These are phyloP conservation scores for Vitis rotundifolia DNA, from an alignment of 164 flowering plant species.

Conservation along the genomic window DNA sequence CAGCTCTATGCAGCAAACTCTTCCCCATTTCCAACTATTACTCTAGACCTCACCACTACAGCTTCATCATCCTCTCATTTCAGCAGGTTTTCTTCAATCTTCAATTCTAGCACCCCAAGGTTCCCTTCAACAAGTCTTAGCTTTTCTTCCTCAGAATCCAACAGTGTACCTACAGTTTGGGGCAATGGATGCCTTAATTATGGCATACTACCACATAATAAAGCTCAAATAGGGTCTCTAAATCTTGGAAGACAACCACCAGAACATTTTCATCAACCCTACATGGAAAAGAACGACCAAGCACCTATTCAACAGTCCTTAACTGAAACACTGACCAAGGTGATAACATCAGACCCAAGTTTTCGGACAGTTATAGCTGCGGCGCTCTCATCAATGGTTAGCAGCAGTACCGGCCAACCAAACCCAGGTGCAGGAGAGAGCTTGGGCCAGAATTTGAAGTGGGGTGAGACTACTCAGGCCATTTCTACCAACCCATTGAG, in stretches of 20 bases:
- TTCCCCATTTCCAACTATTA: conserved; percentile 42
- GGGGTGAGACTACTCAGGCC: conserved; percentile 1
- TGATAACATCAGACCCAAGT: conserved; percentile 42
- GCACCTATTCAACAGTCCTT: conserved; percentile 24
- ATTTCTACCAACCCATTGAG: conserved; percentile 5
- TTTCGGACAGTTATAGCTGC: conserved; percentile 45
- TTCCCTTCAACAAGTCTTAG: conserved; percentile 24
- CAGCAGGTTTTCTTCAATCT: conserved; percentile 23
- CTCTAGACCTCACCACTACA: conserved; percentile 49
- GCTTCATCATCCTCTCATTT: conserved; percentile 15
- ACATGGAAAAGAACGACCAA: conserved; percentile 12
- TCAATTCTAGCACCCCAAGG: conserved; percentile 9
- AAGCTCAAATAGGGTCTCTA: not conserved
- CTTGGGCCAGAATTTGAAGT: conserved; percentile 14
- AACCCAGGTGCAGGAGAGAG: conserved; percentile 4
- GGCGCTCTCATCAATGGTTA: conserved; percentile 39
- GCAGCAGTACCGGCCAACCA: not conserved
- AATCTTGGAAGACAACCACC: conserved; percentile 9
- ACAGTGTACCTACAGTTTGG: conserved; percentile 23
- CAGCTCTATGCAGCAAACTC: conserved; percentile 25
- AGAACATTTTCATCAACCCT: conserved; percentile 10
- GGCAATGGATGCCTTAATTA: conserved; percentile 12
- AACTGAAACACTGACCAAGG: conserved; percentile 49
- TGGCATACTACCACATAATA: conserved; percentile 10
- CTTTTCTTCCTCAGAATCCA: conserved; percentile 27